Conservation (phyloP, 441 rosid species). For the Gossypium davidsonii region DNA sequence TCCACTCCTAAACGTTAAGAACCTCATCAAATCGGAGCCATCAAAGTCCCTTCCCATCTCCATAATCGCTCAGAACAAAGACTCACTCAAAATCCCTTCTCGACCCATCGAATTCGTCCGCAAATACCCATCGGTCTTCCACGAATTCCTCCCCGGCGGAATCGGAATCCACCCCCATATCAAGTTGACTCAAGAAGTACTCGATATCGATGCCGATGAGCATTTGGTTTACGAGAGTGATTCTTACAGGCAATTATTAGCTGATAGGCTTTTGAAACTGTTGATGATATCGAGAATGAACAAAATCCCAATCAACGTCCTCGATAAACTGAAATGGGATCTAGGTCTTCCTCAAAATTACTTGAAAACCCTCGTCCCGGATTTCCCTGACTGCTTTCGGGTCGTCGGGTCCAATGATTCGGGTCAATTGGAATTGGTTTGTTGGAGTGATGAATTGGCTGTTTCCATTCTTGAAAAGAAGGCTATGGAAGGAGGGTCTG, state of each 20-base stretch:
- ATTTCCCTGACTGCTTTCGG: conserved; percentile 76
- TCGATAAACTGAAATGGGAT: conserved; percentile 67
- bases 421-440: conserved; percentile 64
- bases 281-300: conserved; percentile 58
- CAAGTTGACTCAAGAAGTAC: conserved; percentile 67
- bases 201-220: conserved; percentile 73
- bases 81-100: conserved; percentile 48
- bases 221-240: conserved; percentile 68
- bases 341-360: conserved; percentile 63
- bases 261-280: conserved; percentile 65
- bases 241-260: conserved; percentile 47
- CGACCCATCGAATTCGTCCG: conserved; percentile 87
- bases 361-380: conserved; percentile 43
- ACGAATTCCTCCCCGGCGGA: conserved; percentile 70
- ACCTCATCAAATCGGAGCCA: conserved; percentile 76
- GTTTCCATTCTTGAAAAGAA: conserved; percentile 57
- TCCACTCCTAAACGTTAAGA: conserved; percentile 57
- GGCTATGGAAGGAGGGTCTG: conserved; percentile 26
- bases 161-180: conserved; percentile 66
- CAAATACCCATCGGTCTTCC: conserved; percentile 60
- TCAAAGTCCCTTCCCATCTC: conserved; percentile 71
- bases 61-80: conserved; percentile 40
- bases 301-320: conserved; percentile 48
- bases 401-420: conserved; percentile 25
- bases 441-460: conserved; percentile 64